A percentile compares a stretch with the other conserved stretches of the same genome.
These are phyloP conservation scores for Eutrema yunnanense DNA, from an alignment of 345 rosid species.

Conservation along the genomic window DNA sequence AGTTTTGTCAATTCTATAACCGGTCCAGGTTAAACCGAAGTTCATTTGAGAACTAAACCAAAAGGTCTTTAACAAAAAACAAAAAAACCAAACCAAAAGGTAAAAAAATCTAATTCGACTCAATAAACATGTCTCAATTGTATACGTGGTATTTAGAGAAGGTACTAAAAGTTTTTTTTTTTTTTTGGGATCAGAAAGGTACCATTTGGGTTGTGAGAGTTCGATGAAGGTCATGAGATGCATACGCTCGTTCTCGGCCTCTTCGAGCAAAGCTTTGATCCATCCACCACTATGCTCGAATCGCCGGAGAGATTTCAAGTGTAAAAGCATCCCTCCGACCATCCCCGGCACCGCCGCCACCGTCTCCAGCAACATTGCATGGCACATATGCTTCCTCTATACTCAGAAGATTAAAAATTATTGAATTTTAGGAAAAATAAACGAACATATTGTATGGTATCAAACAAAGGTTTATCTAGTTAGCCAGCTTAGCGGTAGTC, in stretches of 20 bases:
- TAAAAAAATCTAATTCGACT: too few species aligned
- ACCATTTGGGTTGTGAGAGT: slow-evolving; percentile 46
- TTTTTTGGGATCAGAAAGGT: not conserved
- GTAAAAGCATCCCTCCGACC: slow-evolving; percentile 68
- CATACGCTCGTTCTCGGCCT: slow-evolving; percentile 67
- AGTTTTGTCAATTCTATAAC: not conserved
- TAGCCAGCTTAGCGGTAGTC: not conserved
- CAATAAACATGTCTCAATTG: too few species aligned
- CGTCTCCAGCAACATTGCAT: slow-evolving; percentile 60
- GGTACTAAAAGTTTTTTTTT: too few species aligned
- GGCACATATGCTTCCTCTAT: slow-evolving; percentile 63
- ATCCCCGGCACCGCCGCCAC: slow-evolving; percentile 64
- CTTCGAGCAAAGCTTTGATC: slow-evolving; percentile 63
- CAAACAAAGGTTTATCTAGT: not conserved
- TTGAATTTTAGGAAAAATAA: not conserved
- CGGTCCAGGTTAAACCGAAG: not conserved
- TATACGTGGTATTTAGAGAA: too few species aligned
- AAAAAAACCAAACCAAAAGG: too few species aligned
- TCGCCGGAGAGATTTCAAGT: slow-evolving; percentile 49
- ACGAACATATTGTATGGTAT: not conserved
- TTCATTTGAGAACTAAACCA: not conserved
- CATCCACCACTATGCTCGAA: slow-evolving; percentile 66
- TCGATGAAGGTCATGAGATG: slow-evolving; percentile 65
- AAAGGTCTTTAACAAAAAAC: not conserved
- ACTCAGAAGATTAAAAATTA: not conserved